phyloP scores from a whole-genome alignment of 495 filamentous ascomycete species.

The Melanomma pulvis-pyrius region DNA sequence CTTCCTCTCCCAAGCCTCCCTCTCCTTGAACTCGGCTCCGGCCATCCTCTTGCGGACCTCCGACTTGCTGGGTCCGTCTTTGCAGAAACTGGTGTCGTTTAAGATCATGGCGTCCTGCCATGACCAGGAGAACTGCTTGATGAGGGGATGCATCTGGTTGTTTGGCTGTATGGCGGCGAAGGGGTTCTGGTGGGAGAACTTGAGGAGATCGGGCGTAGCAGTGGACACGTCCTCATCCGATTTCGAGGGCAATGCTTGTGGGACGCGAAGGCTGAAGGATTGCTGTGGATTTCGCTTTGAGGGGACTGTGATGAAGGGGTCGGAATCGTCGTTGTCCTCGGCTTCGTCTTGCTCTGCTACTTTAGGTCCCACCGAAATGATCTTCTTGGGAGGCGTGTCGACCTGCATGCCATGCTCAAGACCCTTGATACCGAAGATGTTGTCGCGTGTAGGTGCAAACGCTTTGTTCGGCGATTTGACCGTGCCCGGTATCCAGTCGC shows the following conservation, averaged over 20 bases:
- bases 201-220: slow-evolving; percentile 14
- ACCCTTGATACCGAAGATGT: slow-evolving; percentile 36
- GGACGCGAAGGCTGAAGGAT: slow-evolving; percentile 16
- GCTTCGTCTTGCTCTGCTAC: neutral
- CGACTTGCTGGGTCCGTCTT: slow-evolving; percentile 8
- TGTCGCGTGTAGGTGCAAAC: slow-evolving; percentile 13
- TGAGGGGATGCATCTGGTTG: slow-evolving; percentile 22
- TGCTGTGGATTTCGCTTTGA: slow-evolving; percentile 1
- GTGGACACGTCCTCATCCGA: neutral
- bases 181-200: slow-evolving; percentile 29
- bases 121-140: slow-evolving; percentile 33
- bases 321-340: slow-evolving; percentile 12
- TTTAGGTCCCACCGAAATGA: neutral
- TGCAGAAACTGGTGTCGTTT: slow-evolving; percentile 20
- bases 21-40: slow-evolving; percentile 20
- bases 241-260: neutral
- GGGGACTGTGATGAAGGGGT: slow-evolving; percentile 28
- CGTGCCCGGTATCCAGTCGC: slow-evolving; percentile 39
- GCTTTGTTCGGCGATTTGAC: slow-evolving; percentile 11
- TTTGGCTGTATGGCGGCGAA: slow-evolving; percentile 30
- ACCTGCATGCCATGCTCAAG: slow-evolving; percentile 22
- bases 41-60: slow-evolving; percentile 29
- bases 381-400: slow-evolving; percentile 20
- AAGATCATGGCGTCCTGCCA: slow-evolving; percentile 36
- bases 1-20: slow-evolving; percentile 37